Percentiles rank a stretch among this genome's conserved stretches.
Evolutionary conservation across 2,329 filamentous ascomycete genomes (phyloP).

Genomic region (Botrytis porri): DNA sequence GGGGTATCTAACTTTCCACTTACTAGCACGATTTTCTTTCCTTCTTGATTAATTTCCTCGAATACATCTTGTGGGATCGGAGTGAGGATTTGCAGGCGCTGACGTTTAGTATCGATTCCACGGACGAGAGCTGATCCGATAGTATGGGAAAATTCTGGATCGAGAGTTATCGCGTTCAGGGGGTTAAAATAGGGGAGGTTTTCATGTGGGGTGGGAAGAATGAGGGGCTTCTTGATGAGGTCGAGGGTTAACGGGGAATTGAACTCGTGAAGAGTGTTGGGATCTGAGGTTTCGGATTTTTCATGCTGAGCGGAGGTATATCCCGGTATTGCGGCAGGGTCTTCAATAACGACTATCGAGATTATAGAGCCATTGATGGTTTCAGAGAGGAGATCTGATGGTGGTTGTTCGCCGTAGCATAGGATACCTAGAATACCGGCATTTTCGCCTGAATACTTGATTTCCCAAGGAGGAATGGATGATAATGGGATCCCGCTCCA

Average conservation of each 20-base stretch:
- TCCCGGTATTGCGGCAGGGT: constrained; percentile 47
- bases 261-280: background rate
- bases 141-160: constrained; percentile 57
- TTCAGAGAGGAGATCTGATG: constrained; percentile 57
- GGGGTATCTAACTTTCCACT: constrained; percentile 67
- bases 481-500: constrained; percentile 58
- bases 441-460: constrained; percentile 53
- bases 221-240: constrained; percentile 22
- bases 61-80: constrained; percentile 50
- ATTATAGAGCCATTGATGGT: constrained; percentile 69
- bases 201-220: constrained; percentile 47
- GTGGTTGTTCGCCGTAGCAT: constrained; percentile 63
- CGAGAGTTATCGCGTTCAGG: constrained; percentile 50
- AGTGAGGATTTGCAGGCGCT: constrained; percentile 62
- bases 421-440: constrained; percentile 62
- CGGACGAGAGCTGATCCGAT: constrained; percentile 68
- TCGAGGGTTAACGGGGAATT: constrained; percentile 17
- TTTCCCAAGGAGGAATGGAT: constrained; percentile 55
- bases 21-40: constrained; percentile 58
- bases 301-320: constrained; percentile 25
- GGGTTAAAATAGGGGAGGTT: constrained; percentile 62
- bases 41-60: constrained; percentile 41
- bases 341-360: constrained; percentile 61
- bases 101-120: constrained; percentile 57
- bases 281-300: background rate